Conservation (phyloP, 2,329 filamentous ascomycete genomes). For the Colletotrichum gloeosporioides region DNA sequence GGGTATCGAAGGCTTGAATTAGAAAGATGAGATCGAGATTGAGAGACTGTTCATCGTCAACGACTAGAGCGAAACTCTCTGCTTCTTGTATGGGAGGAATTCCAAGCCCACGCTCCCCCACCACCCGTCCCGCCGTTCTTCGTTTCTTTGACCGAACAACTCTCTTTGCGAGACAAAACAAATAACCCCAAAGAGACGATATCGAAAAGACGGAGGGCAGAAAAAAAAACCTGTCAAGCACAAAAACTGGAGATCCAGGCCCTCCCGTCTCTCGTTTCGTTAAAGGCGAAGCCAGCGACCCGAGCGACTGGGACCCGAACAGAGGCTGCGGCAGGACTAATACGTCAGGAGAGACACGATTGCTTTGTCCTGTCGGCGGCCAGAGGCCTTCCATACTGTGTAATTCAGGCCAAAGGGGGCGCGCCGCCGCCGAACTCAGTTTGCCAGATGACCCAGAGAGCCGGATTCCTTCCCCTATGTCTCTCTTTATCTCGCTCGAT, state of each 20-base stretch:
- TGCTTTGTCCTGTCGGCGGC: slow-evolving; percentile 6
- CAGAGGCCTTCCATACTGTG: neutral
- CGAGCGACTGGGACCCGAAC: slow-evolving; percentile 6
- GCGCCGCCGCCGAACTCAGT: neutral
- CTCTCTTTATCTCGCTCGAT: neutral
- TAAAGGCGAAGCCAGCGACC: neutral
- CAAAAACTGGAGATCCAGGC: neutral
- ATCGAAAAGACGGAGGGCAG: neutral
- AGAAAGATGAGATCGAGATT: neutral
- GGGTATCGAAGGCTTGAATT: neutral
- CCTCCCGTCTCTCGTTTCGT: neutral
- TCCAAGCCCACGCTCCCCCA: neutral
- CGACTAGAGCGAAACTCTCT: neutral
- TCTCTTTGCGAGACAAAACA: slow-evolving; percentile 4
- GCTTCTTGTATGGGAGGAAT: neutral
- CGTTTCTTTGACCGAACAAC: slow-evolving; percentile 6
- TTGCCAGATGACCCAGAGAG: neutral
- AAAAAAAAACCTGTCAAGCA: neutral
- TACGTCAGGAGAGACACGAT: slow-evolving; percentile 16
- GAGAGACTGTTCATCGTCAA: neutral
- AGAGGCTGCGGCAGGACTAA: slow-evolving; percentile 7
- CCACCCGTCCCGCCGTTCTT: neutral
- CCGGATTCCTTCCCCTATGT: neutral
- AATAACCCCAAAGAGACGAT: neutral
- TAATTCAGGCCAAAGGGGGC: neutral